Conservation (phyloP, 768 basidiomycete species). For the Tephrocybe sp. region DNA sequence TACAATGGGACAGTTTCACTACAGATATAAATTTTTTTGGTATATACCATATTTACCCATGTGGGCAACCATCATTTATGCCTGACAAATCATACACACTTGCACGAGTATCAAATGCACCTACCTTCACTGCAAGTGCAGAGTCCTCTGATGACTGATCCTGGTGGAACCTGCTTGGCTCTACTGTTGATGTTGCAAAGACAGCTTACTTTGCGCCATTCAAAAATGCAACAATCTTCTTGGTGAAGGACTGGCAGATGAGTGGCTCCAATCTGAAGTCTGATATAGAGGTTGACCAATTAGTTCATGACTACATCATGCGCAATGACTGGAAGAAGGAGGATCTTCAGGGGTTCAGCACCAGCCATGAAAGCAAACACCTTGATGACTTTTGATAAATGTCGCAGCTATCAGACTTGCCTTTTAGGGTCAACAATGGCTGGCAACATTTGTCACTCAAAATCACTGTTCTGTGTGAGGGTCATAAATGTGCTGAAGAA, state of each 20-base stretch:
- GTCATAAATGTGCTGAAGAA: constrained; percentile 20
- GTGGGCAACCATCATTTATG: constrained; percentile 4
- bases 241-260: constrained; percentile 25
- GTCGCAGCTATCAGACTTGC: not conserved
- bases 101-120: not conserved
- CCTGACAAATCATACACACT: constrained; percentile 6
- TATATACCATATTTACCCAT: constrained; percentile 3
- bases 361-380: constrained; percentile 9
- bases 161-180: no score
- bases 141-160: not conserved
- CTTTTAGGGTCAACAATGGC: constrained; percentile 7
- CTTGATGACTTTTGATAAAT: constrained; percentile 14
- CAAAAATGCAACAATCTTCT: constrained; percentile 19
- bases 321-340: constrained; percentile 21
- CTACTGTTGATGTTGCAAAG: not conserved
- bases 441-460: constrained; percentile 23
- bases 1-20: not conserved
- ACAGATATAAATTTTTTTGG: constrained; percentile 2
- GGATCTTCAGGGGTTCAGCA: constrained; percentile 21
- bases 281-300: constrained; percentile 16
- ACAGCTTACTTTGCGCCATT: constrained; percentile 16
- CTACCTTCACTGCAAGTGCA: not conserved
- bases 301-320: constrained; percentile 26
- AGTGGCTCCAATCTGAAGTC: constrained; percentile 19
- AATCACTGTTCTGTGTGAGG: constrained; percentile 20